Conservation (phyloP, 768 basidiomycete species). For the Bullera alba region DNA sequence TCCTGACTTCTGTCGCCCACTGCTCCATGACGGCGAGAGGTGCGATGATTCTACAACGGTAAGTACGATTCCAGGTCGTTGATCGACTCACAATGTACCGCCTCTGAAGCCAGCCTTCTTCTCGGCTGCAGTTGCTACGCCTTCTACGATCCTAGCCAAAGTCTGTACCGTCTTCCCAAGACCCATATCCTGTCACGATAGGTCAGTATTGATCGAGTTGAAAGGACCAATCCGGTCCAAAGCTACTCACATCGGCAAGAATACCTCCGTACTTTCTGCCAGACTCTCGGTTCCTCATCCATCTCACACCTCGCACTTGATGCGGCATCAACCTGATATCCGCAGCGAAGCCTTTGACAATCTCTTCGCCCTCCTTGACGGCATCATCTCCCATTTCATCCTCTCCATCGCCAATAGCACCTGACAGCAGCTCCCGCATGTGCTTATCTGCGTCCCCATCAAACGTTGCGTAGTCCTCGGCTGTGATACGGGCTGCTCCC, state of each 20-base stretch:
- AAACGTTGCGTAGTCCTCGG: constrained; percentile 27
- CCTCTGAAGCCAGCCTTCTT: constrained; percentile 58
- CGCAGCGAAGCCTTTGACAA: constrained; percentile 69
- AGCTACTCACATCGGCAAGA: constrained; percentile 60
- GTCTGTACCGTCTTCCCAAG: constrained; percentile 72
- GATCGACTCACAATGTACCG: constrained; percentile 41
- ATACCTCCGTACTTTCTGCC: constrained; percentile 79
- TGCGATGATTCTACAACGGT: constrained; percentile 62
- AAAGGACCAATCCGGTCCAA: constrained; percentile 46
- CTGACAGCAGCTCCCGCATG: constrained; percentile 66
- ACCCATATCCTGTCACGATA: constrained; percentile 43
- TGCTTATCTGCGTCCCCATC: constrained; percentile 67
- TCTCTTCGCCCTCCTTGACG: constrained; percentile 60
- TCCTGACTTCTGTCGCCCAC: constrained; percentile 79
- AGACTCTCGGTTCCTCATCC: constrained; percentile 80
- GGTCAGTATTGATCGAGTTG: background rate
- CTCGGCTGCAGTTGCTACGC: constrained; percentile 63
- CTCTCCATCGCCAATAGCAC: constrained; percentile 55
- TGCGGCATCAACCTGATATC: constrained; percentile 71
- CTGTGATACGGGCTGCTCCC: constrained; percentile 15
- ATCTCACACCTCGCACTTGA: constrained; percentile 73
- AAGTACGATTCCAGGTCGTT: background rate
- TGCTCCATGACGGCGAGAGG: constrained; percentile 82
- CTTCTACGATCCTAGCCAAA: constrained; percentile 76
- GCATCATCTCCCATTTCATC: constrained; percentile 37